phyloP scores from a whole-genome alignment of 1,139 yeast species.

The Yamadazyma spencermartinsiae region DNA sequence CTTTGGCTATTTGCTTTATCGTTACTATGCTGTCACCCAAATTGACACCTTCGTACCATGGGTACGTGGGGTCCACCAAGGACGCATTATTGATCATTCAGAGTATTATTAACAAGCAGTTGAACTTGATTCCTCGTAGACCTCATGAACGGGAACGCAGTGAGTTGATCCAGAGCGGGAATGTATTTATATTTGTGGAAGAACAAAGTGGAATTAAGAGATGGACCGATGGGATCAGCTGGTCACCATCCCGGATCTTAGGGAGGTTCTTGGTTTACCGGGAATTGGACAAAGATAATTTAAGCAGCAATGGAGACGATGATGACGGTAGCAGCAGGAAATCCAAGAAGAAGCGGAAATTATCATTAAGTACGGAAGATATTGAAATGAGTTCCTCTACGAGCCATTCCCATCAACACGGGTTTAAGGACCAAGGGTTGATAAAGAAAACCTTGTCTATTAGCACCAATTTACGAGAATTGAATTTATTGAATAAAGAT shows the following conservation, averaged over 20 bases:
- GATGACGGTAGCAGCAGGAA: constrained; percentile 1
- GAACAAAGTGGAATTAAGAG: constrained; percentile 81
- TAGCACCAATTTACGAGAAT: constrained; percentile 38
- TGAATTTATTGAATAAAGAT: constrained; percentile 26
- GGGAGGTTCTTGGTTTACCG: constrained; percentile 84
- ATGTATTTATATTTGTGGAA: constrained; percentile 82
- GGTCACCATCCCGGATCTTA: constrained; percentile 88
- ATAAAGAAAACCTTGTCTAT: constrained; percentile 81
- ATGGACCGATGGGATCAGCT: constrained; percentile 92
- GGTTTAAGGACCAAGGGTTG: constrained; percentile 73
- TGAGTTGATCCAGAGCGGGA: constrained; percentile 69
- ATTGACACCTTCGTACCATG: constrained; percentile 63
- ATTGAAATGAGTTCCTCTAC: constrained; percentile 10
- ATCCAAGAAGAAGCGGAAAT: constrained; percentile 32
- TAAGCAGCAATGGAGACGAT: constrained; percentile 5
- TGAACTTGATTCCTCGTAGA: constrained; percentile 70
- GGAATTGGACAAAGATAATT: constrained; percentile 58
- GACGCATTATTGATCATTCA: constrained; percentile 86
- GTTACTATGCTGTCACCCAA: constrained; percentile 12
- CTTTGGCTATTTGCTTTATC: too few species aligned
- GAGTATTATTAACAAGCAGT: constrained; percentile 62
- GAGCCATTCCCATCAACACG: constrained; percentile 46
- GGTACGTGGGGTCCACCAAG: constrained; percentile 77
- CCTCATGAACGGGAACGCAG: constrained; percentile 81
- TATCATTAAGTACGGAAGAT: constrained; percentile 16